Evolutionary conservation across 768 basidiomycete species (phyloP).

Genomic region (Leccinum ochraceum): DNA sequence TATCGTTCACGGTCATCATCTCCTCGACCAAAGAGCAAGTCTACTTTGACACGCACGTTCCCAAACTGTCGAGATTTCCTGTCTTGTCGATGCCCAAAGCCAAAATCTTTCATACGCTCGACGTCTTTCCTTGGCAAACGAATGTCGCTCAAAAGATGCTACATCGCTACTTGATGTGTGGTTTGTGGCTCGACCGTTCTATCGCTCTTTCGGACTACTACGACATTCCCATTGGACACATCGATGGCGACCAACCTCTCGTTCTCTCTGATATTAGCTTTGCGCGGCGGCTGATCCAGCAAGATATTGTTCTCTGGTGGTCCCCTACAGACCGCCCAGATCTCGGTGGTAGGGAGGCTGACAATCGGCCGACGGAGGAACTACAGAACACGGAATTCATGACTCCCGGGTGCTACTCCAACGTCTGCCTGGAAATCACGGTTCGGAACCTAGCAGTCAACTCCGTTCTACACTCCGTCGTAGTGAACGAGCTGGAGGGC

Average conservation of each 20-base stretch:
- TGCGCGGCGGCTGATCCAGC: constrained; percentile 79
- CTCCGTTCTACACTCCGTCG: constrained; percentile 88
- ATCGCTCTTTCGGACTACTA: constrained; percentile 85
- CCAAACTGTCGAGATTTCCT: constrained; percentile 81
- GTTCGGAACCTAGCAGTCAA: constrained; percentile 93
- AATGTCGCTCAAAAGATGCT: constrained; percentile 84
- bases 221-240: constrained; percentile 90
- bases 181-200: constrained; percentile 77
- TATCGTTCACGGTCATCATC: constrained; percentile 74
- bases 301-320: constrained; percentile 98
- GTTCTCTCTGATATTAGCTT: constrained; percentile 88
- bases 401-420: constrained; percentile 84
- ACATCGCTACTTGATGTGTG: constrained; percentile 74
- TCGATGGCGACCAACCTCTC: constrained; percentile 89
- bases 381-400: constrained; percentile 83
- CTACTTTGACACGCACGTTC: constrained; percentile 75
- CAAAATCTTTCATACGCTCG: constrained; percentile 70
- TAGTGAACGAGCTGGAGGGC: constrained; percentile 97
- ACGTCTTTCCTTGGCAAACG: constrained; percentile 87
- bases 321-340: constrained; percentile 87
- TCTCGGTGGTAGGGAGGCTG: constrained; percentile 90
- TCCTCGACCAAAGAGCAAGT: constrained; percentile 83
- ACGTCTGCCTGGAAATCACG: constrained; percentile 88
- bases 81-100: constrained; percentile 84
- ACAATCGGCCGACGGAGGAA: constrained; percentile 74